Percentiles rank a stretch among this genome's conserved stretches.
phyloP scores from a whole-genome alignment of 192 early-diverging fungal species.

The Entophlyctis helioformis region DNA sequence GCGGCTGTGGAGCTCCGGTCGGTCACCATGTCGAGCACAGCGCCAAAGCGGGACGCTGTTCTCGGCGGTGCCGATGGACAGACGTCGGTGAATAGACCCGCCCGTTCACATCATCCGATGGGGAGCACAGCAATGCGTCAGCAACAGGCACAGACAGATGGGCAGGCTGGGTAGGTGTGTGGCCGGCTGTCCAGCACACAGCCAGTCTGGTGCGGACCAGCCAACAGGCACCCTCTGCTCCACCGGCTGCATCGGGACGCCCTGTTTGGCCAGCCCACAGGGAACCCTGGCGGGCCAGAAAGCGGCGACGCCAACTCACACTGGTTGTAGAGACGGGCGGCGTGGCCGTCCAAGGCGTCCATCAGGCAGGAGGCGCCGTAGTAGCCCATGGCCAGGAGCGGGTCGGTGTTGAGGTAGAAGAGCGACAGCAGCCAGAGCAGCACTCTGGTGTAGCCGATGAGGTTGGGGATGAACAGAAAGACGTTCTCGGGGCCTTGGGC shows the following conservation, averaged over 20 bases:
- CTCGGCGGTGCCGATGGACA: no score
- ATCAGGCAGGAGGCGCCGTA: constrained; percentile 85
- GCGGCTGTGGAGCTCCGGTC: constrained; percentile 89
- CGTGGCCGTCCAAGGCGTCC: constrained; percentile 90
- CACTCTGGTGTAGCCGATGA: constrained; percentile 83
- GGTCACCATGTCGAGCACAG: constrained; percentile 98
- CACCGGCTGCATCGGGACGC: no score
- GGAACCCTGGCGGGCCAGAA: neutral
- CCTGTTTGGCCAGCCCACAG: neutral
- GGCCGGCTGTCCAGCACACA: no score
- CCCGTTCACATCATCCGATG: no score
- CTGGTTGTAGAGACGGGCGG: constrained; percentile 85
- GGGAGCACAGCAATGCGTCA: no score
- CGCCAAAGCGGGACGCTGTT: constrained; percentile 71
- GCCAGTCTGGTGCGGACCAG: no score
- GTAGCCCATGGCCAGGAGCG: constrained; percentile 56
- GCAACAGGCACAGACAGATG: no score
- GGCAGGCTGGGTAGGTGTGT: no score
- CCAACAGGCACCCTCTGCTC: no score
- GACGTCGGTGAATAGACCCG: no score
- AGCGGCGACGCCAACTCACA: no score
- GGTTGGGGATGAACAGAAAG: constrained; percentile 68
- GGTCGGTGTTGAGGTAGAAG: constrained; percentile 59
- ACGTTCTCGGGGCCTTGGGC: constrained; percentile 29
- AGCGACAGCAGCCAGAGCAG: constrained; percentile 59